Evolutionary conservation across 1,284 basidiomycete genomes (phyloP).

Genomic region (Caloboletus inedulis): DNA sequence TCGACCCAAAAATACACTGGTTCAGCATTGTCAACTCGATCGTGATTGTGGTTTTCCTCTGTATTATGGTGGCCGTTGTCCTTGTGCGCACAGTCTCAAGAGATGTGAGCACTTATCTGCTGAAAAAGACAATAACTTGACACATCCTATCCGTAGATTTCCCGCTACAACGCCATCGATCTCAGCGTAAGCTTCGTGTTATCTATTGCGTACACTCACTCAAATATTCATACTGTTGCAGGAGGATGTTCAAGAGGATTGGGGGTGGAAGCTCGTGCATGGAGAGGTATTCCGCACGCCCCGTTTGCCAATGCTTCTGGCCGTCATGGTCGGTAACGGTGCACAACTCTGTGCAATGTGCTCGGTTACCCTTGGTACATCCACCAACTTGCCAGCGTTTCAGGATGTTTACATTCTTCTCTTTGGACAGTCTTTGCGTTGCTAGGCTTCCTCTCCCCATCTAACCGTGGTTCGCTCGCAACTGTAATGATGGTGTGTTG

Average conservation of each 20-base stretch:
- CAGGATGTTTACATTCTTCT: slow-evolving; percentile 8
- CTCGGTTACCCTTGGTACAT: slow-evolving; percentile 75
- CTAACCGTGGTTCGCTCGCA: slow-evolving; percentile 91
- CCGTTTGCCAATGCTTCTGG: slow-evolving; percentile 72
- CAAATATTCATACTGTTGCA: slow-evolving; percentile 31
- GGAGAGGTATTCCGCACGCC: slow-evolving; percentile 95
- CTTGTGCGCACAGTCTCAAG: slow-evolving; percentile 83
- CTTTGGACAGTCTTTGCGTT: slow-evolving; percentile 78
- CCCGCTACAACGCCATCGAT: slow-evolving; percentile 95
- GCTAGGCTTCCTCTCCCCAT: slow-evolving; percentile 96
- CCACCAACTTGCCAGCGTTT: not conserved
- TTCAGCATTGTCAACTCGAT: slow-evolving; percentile 94
- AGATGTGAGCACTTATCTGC: slow-evolving; percentile 63
- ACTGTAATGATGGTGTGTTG: slow-evolving; percentile 97
- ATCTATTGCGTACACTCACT: not conserved
- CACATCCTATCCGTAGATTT: slow-evolving; percentile 63
- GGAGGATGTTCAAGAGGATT: slow-evolving; percentile 98
- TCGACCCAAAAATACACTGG: slow-evolving; percentile 82
- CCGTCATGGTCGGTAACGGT: slow-evolving; percentile 88
- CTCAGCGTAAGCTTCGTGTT: slow-evolving; percentile 57
- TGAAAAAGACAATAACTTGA: slow-evolving; percentile 33
- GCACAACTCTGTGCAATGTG: slow-evolving; percentile 89
- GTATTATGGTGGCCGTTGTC: slow-evolving; percentile 91
- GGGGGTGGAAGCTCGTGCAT: slow-evolving; percentile 97
- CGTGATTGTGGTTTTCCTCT: slow-evolving; percentile 88